Conservation (phyloP, 2,329 filamentous ascomycete genomes). For the Ceratocystis cubensis region DNA sequence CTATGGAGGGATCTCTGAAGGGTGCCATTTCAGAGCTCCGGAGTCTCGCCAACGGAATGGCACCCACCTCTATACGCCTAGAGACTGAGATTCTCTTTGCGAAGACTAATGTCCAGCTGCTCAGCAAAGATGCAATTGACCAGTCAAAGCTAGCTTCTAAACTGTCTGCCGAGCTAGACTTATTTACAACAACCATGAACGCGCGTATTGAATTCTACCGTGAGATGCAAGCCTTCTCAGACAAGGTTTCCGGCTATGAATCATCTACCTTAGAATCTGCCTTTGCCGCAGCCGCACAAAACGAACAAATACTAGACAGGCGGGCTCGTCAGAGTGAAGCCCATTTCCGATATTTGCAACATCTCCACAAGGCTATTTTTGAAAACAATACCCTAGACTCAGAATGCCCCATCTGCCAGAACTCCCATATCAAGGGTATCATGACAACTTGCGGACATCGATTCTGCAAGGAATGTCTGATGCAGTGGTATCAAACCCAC, state of each 20-base stretch:
- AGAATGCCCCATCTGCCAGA: constrained; percentile 78
- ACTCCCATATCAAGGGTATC: constrained; percentile 61
- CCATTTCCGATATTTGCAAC: constrained; percentile 54
- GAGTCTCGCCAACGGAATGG: constrained; percentile 31
- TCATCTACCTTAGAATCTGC: constrained; percentile 26
- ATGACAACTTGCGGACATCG: constrained; percentile 83
- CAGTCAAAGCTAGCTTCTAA: constrained; percentile 23
- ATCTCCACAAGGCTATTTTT: constrained; percentile 26
- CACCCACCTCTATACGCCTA: neutral
- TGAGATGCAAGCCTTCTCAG: constrained; percentile 81
- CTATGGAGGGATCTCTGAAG: constrained; percentile 51
- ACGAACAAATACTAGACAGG: constrained; percentile 31
- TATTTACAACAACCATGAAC: constrained; percentile 71
- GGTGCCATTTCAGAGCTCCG: constrained; percentile 59
- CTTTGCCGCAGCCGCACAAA: neutral
- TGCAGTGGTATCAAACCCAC: constrained; percentile 61
- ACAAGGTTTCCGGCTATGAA: constrained; percentile 42
- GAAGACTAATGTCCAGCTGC: neutral
- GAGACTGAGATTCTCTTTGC: constrained; percentile 2
- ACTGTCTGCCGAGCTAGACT: constrained; percentile 58
- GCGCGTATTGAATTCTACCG: constrained; percentile 77
- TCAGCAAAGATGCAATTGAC: neutral
- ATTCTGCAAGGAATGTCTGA: constrained; percentile 82
- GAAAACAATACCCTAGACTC: constrained; percentile 44
- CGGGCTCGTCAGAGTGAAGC: constrained; percentile 49